Evolutionary conservation across 208 protist genomes (phyloP), one percentile per base, ranked within the genome.

Genomic region (Wallacemonas rigidus): DNA sequence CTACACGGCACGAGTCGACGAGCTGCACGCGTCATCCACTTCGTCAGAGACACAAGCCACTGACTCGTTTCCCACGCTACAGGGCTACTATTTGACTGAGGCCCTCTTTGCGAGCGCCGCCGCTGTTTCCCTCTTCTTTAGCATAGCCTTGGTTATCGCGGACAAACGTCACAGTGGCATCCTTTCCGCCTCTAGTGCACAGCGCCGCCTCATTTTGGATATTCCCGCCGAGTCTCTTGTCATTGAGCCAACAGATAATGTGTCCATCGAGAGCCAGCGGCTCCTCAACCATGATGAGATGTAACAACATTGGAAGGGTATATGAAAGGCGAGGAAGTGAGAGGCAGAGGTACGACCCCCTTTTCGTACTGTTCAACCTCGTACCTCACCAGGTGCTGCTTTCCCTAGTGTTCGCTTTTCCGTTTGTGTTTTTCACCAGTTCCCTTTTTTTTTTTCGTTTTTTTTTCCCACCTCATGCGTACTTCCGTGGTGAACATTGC

Each of bases 51-150:
- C 26, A 26, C 2, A 15, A 0, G 45, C 39, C 6, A 39, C 50
- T 55, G 17, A 39, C 6, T 53, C 55, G 4, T 64, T 91, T n/a
- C 87, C 91, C 2, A 71, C 77, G 11, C 62, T 93, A 17, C 67
- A 85, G 39, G 91, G 86, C 2, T 96, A 87, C 77, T 58, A 82
- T 72, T 79, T 75, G 80, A 84, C 88, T 2, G 81, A 89, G 61
- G 44, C 80, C 51, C 74, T 94, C 3, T 92, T 93, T 70, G 68
- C 90, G 2, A 68, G 69, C 17, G 79, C 80, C 6, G 80, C 82
- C 8, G 17, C 65, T 8, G 56, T 88, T 2, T 79, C 87, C 5
- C 55, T 94, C 43, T 40, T 89, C 4, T 71, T 69, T 45, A 85
- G 81, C 55, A 47, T 94, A 11, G 63, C 78, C 8, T 80, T 96